These are phyloP conservation scores for Coemansia sp. DNA, from an alignment of 192 early-diverging fungal genomes.

Conservation along the genomic window DNA sequence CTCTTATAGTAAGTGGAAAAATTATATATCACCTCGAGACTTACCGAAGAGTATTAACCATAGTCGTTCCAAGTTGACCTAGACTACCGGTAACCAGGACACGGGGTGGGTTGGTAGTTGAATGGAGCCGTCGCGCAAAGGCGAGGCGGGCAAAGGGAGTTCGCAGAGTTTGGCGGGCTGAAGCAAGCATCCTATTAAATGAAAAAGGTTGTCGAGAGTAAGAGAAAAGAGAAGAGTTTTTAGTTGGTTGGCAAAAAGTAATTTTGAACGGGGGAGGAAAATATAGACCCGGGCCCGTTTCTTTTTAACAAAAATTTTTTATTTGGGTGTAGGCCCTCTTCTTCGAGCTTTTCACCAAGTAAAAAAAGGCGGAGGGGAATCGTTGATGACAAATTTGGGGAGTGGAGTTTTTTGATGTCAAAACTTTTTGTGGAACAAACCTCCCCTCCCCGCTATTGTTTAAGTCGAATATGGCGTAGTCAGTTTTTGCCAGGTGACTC, in stretches of 20 bases:
- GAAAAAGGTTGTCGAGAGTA: background rate
- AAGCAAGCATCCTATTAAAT: background rate
- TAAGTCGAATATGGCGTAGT: background rate
- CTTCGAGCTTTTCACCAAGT: background rate
- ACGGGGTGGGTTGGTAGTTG: slow-evolving; percentile 47
- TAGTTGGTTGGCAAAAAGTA: background rate
- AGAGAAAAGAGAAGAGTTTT: background rate
- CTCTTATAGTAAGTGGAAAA: background rate
- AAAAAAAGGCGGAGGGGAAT: background rate
- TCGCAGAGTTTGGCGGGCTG: background rate
- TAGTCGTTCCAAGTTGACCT: slow-evolving; percentile 64
- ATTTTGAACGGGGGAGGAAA: background rate
- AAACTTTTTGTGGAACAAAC: background rate
- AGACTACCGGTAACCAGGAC: slow-evolving; percentile 64
- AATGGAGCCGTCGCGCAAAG: slow-evolving; percentile 21
- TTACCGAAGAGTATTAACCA: slow-evolving; percentile 61
- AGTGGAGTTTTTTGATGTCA: background rate
- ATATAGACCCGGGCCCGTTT: background rate
- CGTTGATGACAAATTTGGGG: background rate
- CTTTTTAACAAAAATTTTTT: background rate
- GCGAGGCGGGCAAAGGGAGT: background rate
- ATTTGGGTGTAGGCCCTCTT: background rate
- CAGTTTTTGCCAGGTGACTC: background rate
- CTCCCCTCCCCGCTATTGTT: too few species aligned
- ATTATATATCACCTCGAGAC: background rate